A percentile compares a stretch with the other conserved stretches of the same genome.
Conservation (phyloP, 345 rosid genomes). For the Dipteronia dyeriana region DNA sequence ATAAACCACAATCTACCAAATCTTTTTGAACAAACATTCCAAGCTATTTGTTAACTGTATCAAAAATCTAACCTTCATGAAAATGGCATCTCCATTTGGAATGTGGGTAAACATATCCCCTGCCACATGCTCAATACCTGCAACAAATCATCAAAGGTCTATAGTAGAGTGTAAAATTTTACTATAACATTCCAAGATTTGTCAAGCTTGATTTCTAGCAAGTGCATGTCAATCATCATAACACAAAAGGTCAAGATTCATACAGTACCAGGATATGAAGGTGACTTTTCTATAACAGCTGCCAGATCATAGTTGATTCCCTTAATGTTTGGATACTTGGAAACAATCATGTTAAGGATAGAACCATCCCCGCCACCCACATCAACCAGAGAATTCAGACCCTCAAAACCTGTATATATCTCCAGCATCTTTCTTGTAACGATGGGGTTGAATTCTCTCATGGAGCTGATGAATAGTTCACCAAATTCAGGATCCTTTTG, state of each 20-base stretch:
- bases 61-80: slow-evolving; percentile 56
- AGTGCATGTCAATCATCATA: background rate
- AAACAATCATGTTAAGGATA: slow-evolving; percentile 42
- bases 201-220: no score
- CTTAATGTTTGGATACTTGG: slow-evolving; percentile 44
- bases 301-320: slow-evolving; percentile 56
- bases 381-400: slow-evolving; percentile 47
- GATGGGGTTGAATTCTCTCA: slow-evolving; percentile 42
- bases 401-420: slow-evolving; percentile 43
- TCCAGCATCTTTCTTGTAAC: slow-evolving; percentile 40
- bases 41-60: background rate
- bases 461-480: slow-evolving; percentile 35
- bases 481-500: slow-evolving; percentile 37
- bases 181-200: background rate
- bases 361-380: slow-evolving; percentile 62
- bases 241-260: background rate
- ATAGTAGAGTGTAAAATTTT: background rate
- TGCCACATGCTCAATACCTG: slow-evolving; percentile 42
- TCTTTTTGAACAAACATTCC: no score
- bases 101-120: slow-evolving; percentile 44
- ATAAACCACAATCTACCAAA: background rate
- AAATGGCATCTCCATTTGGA: slow-evolving; percentile 68
- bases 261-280: slow-evolving; percentile 38
- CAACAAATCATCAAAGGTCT: background rate
- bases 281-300: slow-evolving; percentile 28